Evolutionary conservation across 352 stramenopile genomes (phyloP).

Genomic region (Pythium monospermum): DNA sequence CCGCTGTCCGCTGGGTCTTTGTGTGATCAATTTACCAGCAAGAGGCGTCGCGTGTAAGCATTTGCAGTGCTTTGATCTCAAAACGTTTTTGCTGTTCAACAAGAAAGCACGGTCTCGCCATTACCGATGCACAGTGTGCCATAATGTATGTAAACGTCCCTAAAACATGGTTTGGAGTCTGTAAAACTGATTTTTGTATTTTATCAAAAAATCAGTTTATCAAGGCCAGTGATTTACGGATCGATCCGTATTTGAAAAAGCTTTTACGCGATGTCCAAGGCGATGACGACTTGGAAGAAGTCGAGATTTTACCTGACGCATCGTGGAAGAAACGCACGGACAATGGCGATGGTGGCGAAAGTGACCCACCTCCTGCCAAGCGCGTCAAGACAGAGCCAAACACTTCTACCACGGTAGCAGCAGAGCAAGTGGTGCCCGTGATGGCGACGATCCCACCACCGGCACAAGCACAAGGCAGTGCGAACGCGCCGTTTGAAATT

Average conservation of each 20-base stretch:
- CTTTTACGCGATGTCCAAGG: slow-evolving; percentile 80
- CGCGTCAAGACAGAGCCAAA: slow-evolving; percentile 53
- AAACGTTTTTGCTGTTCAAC: slow-evolving; percentile 90
- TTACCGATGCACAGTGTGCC: slow-evolving; percentile 89
- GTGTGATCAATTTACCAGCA: slow-evolving; percentile 87
- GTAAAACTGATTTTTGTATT: slow-evolving; percentile 9
- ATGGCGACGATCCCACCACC: slow-evolving; percentile 3
- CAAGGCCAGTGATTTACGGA: slow-evolving; percentile 79
- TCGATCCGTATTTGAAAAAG: slow-evolving; percentile 88
- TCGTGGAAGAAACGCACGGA: slow-evolving; percentile 65
- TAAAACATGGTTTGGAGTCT: neutral
- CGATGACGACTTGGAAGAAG: slow-evolving; percentile 83
- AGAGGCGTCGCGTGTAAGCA: slow-evolving; percentile 90
- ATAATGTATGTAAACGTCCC: slow-evolving; percentile 55
- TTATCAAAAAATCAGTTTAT: slow-evolving; percentile 73
- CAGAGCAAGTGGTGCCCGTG: neutral
- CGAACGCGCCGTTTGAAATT: slow-evolving; percentile 52
- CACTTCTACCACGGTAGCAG: neutral
- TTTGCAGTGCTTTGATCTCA: slow-evolving; percentile 95
- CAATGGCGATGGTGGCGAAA: slow-evolving; percentile 52
- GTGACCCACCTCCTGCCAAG: slow-evolving; percentile 34
- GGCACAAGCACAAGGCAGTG: slow-evolving; percentile 1
- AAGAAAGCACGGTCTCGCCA: slow-evolving; percentile 79
- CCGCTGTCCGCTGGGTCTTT: slow-evolving; percentile 82
- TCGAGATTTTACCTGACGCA: slow-evolving; percentile 87